A percentile compares a stretch with the other conserved stretches of the same genome.
phyloP scores from a whole-genome alignment of 208 protist species.

The Naegleria lovaniensis region DNA sequence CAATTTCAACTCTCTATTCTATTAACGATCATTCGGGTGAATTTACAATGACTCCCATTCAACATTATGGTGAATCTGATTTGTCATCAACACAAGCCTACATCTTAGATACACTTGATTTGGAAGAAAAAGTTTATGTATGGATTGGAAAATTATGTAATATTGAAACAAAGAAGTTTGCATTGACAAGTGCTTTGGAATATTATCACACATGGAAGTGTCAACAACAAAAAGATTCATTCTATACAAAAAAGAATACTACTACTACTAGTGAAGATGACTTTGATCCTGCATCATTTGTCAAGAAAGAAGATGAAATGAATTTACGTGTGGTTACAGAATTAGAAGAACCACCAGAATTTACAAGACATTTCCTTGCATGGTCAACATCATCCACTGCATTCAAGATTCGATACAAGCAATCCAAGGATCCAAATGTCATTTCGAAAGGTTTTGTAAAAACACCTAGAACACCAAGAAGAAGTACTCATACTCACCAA shows the following conservation, averaged over 20 bases:
- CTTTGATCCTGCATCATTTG: not conserved
- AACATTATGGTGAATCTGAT: not conserved
- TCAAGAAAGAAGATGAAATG: not conserved
- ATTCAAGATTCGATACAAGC: not conserved
- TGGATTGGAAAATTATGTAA: not conserved
- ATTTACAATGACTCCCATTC: not conserved
- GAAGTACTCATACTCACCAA: not conserved
- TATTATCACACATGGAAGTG: constrained; percentile 5
- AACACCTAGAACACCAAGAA: not conserved
- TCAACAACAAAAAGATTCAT: not conserved
- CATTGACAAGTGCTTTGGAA: not conserved
- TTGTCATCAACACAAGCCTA: not conserved
- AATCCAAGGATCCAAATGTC: not conserved
- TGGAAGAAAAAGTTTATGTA: not conserved
- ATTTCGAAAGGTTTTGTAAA: not conserved
- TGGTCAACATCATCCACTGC: not conserved
- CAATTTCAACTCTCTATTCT: not conserved
- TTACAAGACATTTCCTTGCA: constrained; percentile 1
- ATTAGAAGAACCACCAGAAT: constrained; percentile 1
- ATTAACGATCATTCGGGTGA: not conserved
- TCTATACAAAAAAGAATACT: not conserved
- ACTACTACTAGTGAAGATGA: not conserved
- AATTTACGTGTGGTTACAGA: not conserved
- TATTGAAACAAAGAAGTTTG: not conserved
- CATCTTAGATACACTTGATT: not conserved